Conservation (phyloP, 1,284 basidiomycete species). For the Pisolithus thermaeus region DNA sequence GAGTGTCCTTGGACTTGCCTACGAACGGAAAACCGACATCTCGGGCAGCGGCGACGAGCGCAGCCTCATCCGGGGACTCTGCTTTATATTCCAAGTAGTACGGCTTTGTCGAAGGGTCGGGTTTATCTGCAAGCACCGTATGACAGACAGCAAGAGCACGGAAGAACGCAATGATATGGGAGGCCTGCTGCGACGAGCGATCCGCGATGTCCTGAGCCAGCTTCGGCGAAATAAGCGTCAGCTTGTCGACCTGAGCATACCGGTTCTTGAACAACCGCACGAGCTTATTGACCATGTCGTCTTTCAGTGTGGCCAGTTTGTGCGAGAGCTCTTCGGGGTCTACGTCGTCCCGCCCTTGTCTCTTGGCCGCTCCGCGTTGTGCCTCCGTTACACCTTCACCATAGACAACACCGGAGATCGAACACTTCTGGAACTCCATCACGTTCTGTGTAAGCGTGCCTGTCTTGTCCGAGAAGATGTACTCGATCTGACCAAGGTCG, state of each 20-base stretch:
- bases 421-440: conserved; percentile 99
- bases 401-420: conserved; percentile 78
- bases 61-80: conserved; percentile 93
- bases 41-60: conserved; percentile 85
- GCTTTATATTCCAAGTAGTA: conserved; percentile 87
- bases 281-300: conserved; percentile 76
- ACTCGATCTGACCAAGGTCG: conserved; percentile 97
- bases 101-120: conserved; percentile 60
- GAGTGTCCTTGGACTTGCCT: conserved; percentile 62
- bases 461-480: conserved; percentile 97
- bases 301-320: conserved; percentile 63
- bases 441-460: conserved; percentile 94
- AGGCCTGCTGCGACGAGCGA: conserved; percentile 55
- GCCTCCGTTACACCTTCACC: conserved; percentile 96
- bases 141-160: conserved; percentile 89
- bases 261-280: conserved; percentile 81
- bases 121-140: conserved; percentile 77
- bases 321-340: conserved; percentile 67
- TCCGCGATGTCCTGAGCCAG: conserved; percentile 75
- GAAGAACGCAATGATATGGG: conserved; percentile 81
- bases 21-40: conserved; percentile 94
- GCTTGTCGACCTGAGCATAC: conserved; percentile 76
- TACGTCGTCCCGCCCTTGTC: conserved; percentile 66
- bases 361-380: conserved; percentile 84
- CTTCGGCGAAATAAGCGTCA: conserved; percentile 86